Conservation (phyloP, 2,329 filamentous ascomycete genomes). For the Calonectria montana region DNA sequence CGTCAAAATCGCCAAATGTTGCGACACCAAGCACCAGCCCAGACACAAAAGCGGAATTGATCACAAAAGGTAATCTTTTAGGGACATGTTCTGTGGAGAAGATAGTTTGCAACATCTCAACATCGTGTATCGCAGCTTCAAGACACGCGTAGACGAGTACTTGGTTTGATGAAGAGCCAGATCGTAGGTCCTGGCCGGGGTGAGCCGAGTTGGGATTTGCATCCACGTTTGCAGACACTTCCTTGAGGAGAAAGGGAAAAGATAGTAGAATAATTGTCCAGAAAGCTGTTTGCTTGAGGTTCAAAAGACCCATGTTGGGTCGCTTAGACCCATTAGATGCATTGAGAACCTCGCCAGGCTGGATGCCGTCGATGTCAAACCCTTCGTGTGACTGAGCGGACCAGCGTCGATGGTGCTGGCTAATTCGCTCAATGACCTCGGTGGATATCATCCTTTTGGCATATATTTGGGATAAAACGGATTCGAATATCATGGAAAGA, state of each 20-base stretch:
- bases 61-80: conserved; percentile 56
- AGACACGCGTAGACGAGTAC: conserved; percentile 48
- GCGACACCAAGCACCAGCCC: conserved; percentile 57
- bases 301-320: conserved; percentile 39
- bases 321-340: conserved; percentile 31
- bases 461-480: conserved; percentile 49
- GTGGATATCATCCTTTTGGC: conserved; percentile 46
- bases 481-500: conserved; percentile 51
- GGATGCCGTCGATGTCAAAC: conserved; percentile 34
- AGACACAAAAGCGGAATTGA: conserved; percentile 59
- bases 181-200: conserved; percentile 10
- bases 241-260: conserved; percentile 49
- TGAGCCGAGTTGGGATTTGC: conserved; percentile 31
- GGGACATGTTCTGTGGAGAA: conserved; percentile 48
- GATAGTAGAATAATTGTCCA: conserved; percentile 53
- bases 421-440: conserved; percentile 41
- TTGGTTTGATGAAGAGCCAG: conserved; percentile 30
- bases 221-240: conserved; percentile 38
- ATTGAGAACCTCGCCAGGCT: conserved; percentile 31
- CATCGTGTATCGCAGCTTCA: conserved; percentile 48
- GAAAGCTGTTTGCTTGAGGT: conserved; percentile 52
- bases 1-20: conserved; percentile 57
- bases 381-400: conserved; percentile 34
- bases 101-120: conserved; percentile 53
- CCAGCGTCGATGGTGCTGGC: conserved; percentile 39